Evolutionary conservation across 441 rosid genomes (phyloP), one percentile per base, ranked within the genome.

Genomic region (Macaranga tanarius): DNA sequence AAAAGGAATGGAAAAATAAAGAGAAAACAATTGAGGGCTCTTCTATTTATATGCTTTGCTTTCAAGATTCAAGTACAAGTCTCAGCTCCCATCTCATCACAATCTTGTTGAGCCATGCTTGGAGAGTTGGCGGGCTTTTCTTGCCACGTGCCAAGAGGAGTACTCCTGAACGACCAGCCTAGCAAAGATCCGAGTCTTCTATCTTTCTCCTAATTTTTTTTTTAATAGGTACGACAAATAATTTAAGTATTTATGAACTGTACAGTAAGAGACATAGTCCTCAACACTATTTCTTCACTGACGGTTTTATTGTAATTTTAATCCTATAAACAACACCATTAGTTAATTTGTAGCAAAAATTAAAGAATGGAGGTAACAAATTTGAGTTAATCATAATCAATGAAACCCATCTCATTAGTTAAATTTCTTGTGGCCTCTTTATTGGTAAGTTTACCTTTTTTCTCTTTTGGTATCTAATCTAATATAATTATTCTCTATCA

Each of bases 151-250:
- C 25, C 54, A 22, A 56, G 75, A 72, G 63, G 54, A 47, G 8
- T 69, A 72, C 75, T 65, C 25, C 42, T 55, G 70, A 72, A 28
- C 75, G 44, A 64, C 62, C 28, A 58, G 28, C 65, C 25, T 11
- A n/a, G 0, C 5, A 22, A 22, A 40, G 34, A 47, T 47, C 25
- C 47, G 48, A 62, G 19, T 38, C 45, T 56, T 54, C 48, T 10
- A 47, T 26, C 40, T 60, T 74, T 31, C 50, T 42, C 11, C 4
- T 38, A 38, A 38, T 42, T 42, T 34, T 34, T 4, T 34, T 34
- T 34, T 34, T n/a, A n/a, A n/a, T n/a, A n/a, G n/a, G n/a, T n/a
- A n/a, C n/a, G n/a, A n/a, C n/a, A n/a, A n/a, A n/a, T n/a, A n/a
- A n/a, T n/a, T n/a, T n/a, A n/a, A n/a, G n/a, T n/a, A n/a, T n/a